A percentile compares a stretch with the other conserved stretches of the same genome.
Conservation (phyloP, 371 early-diverging fungal species). For the Zancudomyces culisetae region DNA sequence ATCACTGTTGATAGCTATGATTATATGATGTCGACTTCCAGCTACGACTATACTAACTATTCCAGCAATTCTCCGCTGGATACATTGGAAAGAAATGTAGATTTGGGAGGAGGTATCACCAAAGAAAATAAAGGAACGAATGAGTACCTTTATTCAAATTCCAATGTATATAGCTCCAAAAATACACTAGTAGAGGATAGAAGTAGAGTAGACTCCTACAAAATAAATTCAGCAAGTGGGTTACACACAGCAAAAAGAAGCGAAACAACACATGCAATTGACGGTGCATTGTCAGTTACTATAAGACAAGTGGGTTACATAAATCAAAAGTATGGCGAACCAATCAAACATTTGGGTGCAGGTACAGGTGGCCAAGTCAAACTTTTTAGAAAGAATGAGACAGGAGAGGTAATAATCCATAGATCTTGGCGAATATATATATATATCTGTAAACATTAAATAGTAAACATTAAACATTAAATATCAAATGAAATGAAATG, state of each 20-base stretch:
- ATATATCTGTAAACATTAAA: no score
- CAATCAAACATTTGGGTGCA: constrained; percentile 1
- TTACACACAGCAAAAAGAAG: not conserved
- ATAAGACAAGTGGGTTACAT: constrained; percentile 3
- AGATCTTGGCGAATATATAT: no score
- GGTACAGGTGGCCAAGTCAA: constrained; percentile 3
- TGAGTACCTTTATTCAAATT: not conserved
- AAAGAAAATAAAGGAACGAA: not conserved
- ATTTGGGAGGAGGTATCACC: not conserved
- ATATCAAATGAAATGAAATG: no score
- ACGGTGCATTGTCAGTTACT: constrained; percentile 2
- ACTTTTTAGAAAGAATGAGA: not conserved
- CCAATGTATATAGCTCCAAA: not conserved
- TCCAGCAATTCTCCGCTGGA: not conserved
- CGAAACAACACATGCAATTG: not conserved
- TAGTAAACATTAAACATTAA: no score
- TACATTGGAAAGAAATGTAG: not conserved
- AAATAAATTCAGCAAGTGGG: not conserved
- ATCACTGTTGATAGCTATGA: not conserved
- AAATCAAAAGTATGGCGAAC: not conserved
- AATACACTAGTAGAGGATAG: not conserved
- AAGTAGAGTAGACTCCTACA: not conserved
- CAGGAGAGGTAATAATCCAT: not conserved
- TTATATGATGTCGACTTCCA: not conserved
- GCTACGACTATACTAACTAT: not conserved